Evolutionary conservation across 768 basidiomycete genomes (phyloP), one percentile per base, ranked within the genome.

Genomic region (Hysterangium stoloniferum): DNA sequence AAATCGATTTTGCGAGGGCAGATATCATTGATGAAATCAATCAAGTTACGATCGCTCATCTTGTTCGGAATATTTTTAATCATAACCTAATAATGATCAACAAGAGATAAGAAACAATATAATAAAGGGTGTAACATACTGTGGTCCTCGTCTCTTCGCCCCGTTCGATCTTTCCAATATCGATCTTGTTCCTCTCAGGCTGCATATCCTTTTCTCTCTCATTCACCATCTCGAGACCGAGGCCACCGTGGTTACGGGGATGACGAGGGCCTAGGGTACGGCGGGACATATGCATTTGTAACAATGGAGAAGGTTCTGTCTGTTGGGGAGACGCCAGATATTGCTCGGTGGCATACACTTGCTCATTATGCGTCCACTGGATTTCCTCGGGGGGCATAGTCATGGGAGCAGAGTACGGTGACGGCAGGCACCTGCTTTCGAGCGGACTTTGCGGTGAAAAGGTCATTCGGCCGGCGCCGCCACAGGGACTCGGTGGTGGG

Each of bases 1-100:
- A 93, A 92, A 66, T 93, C 91, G 54, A 87, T 85, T 49, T 73
- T 73, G 35, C 85, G 71, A n/a, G 80, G 78, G 62, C 83, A 86
- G 22, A 87, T 86, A 54, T 78, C 75, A 45, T 67, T 74, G 54
- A 87, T 87, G 59, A 78, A 90, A 33, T 66, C 65, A 52, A 81
- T 70, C 58, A 89, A 61, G 56, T 89, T 84, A 59, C 71, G 74
- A 65, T 88, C 84, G 54, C 73, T 83, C 85, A 89, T 87, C 65
- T 92, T 91, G 67, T 93, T 94, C 2, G 91, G 91, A 38, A 94
- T 87, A 60, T 94, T 94, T 68, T 92, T 90, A 55, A 88, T 80
- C 86, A 89, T 90, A 42, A 90, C 81, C 25, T 89, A 90, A 11
- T 19, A 29, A 12, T 34, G 24, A 36, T 1, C 12, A 35, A 36